Conservation (phyloP, 164 flowering plant species). For the Vitis labrusca region DNA sequence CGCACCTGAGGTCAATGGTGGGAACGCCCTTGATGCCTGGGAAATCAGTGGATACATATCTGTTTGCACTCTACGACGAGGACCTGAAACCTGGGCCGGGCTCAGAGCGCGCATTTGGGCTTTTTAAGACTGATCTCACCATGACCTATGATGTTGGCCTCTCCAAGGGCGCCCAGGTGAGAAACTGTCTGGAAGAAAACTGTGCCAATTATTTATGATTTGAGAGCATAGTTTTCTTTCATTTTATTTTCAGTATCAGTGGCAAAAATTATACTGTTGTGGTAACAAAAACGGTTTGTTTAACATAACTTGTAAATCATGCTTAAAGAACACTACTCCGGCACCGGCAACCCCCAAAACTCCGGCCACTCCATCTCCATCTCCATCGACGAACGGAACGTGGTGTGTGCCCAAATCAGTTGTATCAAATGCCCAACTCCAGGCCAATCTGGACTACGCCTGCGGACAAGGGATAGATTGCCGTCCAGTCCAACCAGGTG, state of each 20-base stretch:
- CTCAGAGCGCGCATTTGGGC: conserved; percentile 51
- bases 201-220: no score
- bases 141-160: conserved; percentile 46
- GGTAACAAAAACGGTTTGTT: no score
- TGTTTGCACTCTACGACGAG: conserved; percentile 57
- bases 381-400: background rate
- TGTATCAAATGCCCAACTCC: conserved; percentile 22
- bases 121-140: conserved; percentile 50
- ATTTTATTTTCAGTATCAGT: no score
- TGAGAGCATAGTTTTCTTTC: no score
- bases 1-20: conserved; percentile 43
- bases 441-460: conserved; percentile 37
- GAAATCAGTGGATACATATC: conserved; percentile 44
- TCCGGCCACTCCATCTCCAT: conserved; percentile 24
- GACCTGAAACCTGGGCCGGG: conserved; percentile 52
- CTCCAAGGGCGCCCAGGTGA: conserved; percentile 34
- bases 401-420: conserved; percentile 46
- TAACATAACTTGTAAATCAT: no score
- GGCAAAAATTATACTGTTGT: no score
- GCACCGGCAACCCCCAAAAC: conserved; percentile 8
- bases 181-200: background rate
- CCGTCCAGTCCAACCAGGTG: conserved; percentile 35
- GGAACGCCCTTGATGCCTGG: conserved; percentile 67
- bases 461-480: conserved; percentile 36
- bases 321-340: no score